Evolutionary conservation across 345 rosid species (phyloP).

Genomic region (Populus nigra): DNA sequence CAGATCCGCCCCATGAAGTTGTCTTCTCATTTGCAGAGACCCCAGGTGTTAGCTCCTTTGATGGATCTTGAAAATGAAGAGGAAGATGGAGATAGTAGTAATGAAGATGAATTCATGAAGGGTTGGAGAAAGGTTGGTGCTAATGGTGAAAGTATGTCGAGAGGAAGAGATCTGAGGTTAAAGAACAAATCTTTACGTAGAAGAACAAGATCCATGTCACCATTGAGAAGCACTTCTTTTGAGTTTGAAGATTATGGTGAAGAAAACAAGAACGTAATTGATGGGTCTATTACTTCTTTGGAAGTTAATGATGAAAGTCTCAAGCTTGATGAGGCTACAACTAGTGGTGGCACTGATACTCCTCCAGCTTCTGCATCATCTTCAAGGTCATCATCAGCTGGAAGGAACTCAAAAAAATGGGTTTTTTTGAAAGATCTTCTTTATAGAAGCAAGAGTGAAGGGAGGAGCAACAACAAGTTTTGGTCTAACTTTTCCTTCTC

Average conservation of each 20-base stretch:
- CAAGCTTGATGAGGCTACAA: conserved; percentile 28
- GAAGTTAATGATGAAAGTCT: conserved; percentile 3
- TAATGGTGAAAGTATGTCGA: not conserved
- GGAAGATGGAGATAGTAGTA: conserved; percentile 31
- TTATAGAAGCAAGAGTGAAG: conserved; percentile 86
- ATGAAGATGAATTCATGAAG: not conserved
- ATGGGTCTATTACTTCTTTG: not conserved
- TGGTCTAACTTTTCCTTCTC: conserved; percentile 47
- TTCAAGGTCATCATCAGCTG: conserved; percentile 83
- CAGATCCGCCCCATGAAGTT: conserved; percentile 96
- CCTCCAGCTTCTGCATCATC: conserved; percentile 66
- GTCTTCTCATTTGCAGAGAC: conserved; percentile 72
- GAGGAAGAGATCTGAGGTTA: conserved; percentile 73
- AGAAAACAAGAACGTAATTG: not conserved
- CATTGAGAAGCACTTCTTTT: conserved; percentile 47
- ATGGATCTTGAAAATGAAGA: conserved; percentile 69
- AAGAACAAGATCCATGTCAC: conserved; percentile 90
- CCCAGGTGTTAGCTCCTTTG: conserved; percentile 68
- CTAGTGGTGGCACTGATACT: conserved; percentile 24
- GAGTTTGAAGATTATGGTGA: conserved; percentile 37
- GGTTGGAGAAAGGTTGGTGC: not conserved
- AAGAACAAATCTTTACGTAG: conserved; percentile 66
- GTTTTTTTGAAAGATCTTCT: conserved; percentile 82
- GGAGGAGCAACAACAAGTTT: conserved; percentile 70
- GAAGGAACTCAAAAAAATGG: conserved; percentile 94